Conservation (phyloP, 495 filamentous ascomycete species). For the Neurospora africana region DNA sequence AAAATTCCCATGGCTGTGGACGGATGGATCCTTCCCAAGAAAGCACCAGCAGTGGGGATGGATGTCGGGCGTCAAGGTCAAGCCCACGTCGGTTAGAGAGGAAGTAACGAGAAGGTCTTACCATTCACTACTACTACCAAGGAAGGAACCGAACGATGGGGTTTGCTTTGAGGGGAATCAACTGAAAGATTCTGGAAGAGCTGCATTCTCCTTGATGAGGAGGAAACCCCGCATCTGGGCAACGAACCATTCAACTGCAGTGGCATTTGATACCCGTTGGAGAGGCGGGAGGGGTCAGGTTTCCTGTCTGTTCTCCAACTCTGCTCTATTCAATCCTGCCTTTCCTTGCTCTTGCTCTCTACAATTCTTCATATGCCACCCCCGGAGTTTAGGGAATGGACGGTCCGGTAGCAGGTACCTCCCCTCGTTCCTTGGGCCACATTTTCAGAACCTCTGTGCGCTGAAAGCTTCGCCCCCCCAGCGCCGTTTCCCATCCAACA, state of each 20-base stretch:
- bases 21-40: background rate
- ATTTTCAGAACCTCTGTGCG: constrained; percentile 28
- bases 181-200: background rate
- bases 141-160: background rate
- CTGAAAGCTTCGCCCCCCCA: background rate
- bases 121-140: background rate
- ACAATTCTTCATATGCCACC: background rate
- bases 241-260: background rate
- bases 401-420: background rate
- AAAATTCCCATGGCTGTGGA: background rate
- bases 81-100: background rate
- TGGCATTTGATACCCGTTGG: background rate
- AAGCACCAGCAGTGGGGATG: background rate
- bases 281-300: too few relatives aligned
- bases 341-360: background rate
- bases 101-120: background rate
- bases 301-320: too few relatives aligned
- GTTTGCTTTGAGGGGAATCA: background rate
- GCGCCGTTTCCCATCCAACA: background rate
- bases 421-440: background rate
- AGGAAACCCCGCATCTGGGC: background rate
- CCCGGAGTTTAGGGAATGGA: background rate
- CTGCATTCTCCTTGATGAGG: background rate
- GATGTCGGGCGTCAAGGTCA: background rate
- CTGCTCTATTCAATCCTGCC: background rate